A percentile compares a stretch with the other conserved stretches of the same genome.
Evolutionary conservation across 495 filamentous ascomycete species (phyloP).

Genomic region (Aspergillus sclerotioniger): DNA sequence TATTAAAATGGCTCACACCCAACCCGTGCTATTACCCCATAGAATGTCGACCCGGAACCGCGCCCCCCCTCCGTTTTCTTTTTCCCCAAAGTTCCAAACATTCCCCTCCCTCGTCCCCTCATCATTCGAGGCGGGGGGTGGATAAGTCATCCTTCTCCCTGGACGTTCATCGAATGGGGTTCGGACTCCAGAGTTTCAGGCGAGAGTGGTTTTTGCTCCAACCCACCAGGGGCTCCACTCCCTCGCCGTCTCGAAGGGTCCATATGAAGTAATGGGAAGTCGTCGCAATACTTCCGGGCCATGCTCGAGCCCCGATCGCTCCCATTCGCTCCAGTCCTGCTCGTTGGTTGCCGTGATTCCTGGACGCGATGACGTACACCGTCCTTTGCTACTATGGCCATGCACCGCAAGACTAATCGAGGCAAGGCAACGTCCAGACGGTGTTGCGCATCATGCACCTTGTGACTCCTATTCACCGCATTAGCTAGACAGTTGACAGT

Average conservation of each 20-base stretch:
- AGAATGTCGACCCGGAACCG: constrained; percentile 8
- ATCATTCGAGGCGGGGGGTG: no score
- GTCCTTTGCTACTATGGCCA: neutral
- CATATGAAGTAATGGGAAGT: constrained; percentile 17
- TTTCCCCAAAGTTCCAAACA: no score
- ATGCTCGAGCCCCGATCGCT: neutral
- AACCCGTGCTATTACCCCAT: constrained; percentile 18
- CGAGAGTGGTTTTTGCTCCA: constrained; percentile 4
- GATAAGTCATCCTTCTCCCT: no score
- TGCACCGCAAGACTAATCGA: neutral
- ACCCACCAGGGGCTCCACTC: constrained; percentile 3
- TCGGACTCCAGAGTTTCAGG: neutral
- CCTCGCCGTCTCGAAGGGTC: constrained; percentile 11
- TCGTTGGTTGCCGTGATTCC: neutral
- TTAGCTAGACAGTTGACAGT: neutral
- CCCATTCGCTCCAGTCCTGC: neutral
- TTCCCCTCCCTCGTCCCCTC: no score
- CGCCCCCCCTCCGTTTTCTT: constrained; percentile 7
- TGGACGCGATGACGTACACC: constrained; percentile 2
- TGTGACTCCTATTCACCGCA: neutral
- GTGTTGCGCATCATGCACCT: constrained; percentile 6
- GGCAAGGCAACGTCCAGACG: neutral
- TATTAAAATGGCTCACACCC: constrained; percentile 22
- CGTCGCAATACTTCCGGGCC: no score
- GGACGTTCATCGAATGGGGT: neutral